Percentiles rank a stretch among this genome's conserved stretches.
Conservation (phyloP, 2,329 filamentous ascomycete genomes). For the Aspergillus ochraceus region DNA sequence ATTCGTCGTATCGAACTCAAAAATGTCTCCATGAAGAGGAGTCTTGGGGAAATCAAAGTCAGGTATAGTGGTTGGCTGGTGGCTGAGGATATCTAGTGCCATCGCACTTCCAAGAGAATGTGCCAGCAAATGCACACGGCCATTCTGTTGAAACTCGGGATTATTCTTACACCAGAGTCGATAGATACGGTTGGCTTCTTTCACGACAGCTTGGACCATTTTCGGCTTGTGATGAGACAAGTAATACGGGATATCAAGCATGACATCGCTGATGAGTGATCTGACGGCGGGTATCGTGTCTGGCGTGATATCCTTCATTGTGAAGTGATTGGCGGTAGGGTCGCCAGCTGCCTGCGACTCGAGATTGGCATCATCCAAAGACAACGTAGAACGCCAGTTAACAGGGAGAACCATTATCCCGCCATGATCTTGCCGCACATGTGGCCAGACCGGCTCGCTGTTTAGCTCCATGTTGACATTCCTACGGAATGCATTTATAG, state of each 20-base stretch:
- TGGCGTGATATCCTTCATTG: conserved; percentile 86
- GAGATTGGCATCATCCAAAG: conserved; percentile 76
- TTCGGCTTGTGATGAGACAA: conserved; percentile 93
- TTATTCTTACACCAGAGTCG: conserved; percentile 94
- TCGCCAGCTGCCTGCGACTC: conserved; percentile 54
- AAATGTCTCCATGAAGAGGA: conserved; percentile 56
- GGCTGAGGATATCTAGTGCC: conserved; percentile 86
- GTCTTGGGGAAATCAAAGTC: conserved; percentile 40
- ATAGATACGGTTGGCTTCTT: conserved; percentile 94
- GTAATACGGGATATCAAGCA: conserved; percentile 98
- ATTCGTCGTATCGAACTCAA: conserved; percentile 90
- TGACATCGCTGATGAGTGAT: conserved; percentile 91
- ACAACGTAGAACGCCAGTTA: conserved; percentile 89
- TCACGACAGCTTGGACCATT: conserved; percentile 86
- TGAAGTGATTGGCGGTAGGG: conserved; percentile 61
- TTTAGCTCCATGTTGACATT: conserved; percentile 82
- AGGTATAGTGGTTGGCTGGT: conserved; percentile 75
- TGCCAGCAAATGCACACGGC: conserved; percentile 86
- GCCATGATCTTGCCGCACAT: conserved; percentile 74
- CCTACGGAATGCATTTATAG: conserved; percentile 85
- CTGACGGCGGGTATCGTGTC: conserved; percentile 88
- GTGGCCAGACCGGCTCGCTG: conserved; percentile 69
- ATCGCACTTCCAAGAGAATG: conserved; percentile 95
- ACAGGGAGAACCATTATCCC: conserved; percentile 92
- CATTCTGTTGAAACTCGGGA: conserved; percentile 74